phyloP scores from a whole-genome alignment of 208 protist species.

The Porcisia deanei region DNA sequence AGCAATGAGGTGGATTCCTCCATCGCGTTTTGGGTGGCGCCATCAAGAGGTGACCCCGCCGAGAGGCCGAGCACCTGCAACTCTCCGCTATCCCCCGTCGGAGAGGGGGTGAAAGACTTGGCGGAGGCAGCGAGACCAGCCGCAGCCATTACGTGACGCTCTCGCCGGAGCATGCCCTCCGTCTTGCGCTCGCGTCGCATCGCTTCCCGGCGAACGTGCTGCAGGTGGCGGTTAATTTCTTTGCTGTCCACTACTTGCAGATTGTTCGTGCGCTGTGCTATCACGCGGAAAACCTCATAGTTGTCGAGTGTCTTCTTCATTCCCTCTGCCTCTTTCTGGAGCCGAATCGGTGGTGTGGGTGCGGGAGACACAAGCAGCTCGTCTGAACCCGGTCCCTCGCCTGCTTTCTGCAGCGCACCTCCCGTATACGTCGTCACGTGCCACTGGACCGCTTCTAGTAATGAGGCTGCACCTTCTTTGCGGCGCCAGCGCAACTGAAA shows the following conservation, averaged over 20 bases:
- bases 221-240: slow-evolving; percentile 88
- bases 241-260: slow-evolving; percentile 89
- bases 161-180: slow-evolving; percentile 59
- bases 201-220: slow-evolving; percentile 57
- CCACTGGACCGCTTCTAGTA: slow-evolving; percentile 84
- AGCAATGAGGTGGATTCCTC: not conserved
- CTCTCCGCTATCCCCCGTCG: slow-evolving; percentile 1
- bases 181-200: slow-evolving; percentile 48
- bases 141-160: slow-evolving; percentile 68
- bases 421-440: slow-evolving; percentile 74
- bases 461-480: slow-evolving; percentile 52
- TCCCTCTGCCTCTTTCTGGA: slow-evolving; percentile 73
- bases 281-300: slow-evolving; percentile 87
- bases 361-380: slow-evolving; percentile 8
- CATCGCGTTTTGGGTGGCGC: not conserved
- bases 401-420: slow-evolving; percentile 16
- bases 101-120: slow-evolving; percentile 45
- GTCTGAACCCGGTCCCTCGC: slow-evolving; percentile 6
- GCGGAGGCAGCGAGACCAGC: slow-evolving; percentile 71
- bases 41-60: not conserved
- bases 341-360: slow-evolving; percentile 73
- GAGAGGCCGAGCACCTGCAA: slow-evolving; percentile 46
- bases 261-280: slow-evolving; percentile 89
- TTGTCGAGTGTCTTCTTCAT: slow-evolving; percentile 84
- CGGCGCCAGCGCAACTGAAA: slow-evolving; percentile 83